phyloP scores from a whole-genome alignment of 768 basidiomycete genomes.

The Leccinum obscurum region DNA sequence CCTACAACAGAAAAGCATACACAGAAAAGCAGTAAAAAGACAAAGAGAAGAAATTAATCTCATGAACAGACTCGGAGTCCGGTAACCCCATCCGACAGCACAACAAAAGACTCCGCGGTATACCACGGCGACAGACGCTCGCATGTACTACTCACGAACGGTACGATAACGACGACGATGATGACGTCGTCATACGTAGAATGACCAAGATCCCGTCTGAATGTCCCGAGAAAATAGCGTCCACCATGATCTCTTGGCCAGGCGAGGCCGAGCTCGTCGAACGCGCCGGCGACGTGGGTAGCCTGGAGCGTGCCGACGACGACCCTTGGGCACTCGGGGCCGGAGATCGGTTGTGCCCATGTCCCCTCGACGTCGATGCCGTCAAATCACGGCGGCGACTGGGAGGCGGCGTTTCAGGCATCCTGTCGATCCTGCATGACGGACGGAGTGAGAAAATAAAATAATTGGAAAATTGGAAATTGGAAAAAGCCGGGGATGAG shows the following conservation, averaged over 20 bases:
- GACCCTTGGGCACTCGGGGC: background rate
- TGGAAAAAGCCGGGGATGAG: background rate
- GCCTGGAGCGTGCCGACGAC: constrained; percentile 12
- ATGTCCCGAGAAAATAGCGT: constrained; percentile 84
- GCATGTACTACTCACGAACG: background rate
- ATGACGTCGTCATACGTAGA: constrained; percentile 49
- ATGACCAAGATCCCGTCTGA: constrained; percentile 85
- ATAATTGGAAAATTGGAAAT: background rate
- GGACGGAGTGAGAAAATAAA: constrained; percentile 2
- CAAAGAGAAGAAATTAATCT: background rate
- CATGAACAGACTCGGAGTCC: background rate
- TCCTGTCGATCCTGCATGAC: constrained; percentile 25
- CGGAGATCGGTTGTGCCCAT: constrained; percentile 11
- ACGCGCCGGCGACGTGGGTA: constrained; percentile 1
- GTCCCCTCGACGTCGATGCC: constrained; percentile 13
- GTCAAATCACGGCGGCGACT: constrained; percentile 34
- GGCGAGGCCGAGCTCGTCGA: constrained; percentile 1
- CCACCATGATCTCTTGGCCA: constrained; percentile 52
- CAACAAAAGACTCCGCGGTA: background rate
- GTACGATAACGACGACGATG: background rate
- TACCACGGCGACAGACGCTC: background rate
- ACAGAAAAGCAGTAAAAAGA: background rate
- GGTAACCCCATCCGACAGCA: background rate
- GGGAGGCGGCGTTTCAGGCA: constrained; percentile 26
- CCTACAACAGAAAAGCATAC: background rate